These are phyloP conservation scores for Arthroderma sp. DNA, from an alignment of 2,329 filamentous ascomycete genomes.

Conservation along the genomic window DNA sequence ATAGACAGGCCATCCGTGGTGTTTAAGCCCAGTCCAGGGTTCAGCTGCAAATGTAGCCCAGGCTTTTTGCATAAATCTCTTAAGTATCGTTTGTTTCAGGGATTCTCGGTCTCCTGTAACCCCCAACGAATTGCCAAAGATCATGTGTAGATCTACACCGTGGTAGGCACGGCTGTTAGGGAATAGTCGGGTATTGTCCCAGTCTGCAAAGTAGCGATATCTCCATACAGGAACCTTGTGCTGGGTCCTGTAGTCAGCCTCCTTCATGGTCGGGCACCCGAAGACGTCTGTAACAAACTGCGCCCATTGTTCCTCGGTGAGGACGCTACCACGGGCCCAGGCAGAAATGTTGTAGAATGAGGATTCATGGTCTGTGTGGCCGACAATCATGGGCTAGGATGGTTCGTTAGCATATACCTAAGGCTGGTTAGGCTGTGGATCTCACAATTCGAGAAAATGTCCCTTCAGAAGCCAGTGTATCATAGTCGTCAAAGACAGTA, in stretches of 20 bases:
- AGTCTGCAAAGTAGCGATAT: conserved; percentile 41
- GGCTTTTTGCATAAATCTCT: conserved; percentile 20
- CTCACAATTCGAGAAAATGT: conserved; percentile 29
- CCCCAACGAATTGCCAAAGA: conserved; percentile 34
- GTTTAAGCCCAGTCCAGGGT: conserved; percentile 20
- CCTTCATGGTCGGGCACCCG: conserved; percentile 35
- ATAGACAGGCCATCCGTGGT: conserved; percentile 12
- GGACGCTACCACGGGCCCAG: conserved; percentile 29
- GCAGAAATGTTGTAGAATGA: conserved; percentile 39
- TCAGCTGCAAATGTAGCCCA: conserved; percentile 26
- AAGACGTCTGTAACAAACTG: conserved; percentile 37
- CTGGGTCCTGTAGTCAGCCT: conserved; percentile 26
- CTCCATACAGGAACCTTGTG: conserved; percentile 33
- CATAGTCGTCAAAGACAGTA: conserved; percentile 35
- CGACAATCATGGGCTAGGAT: conserved; percentile 27
- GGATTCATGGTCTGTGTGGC: conserved; percentile 34
- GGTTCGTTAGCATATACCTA: not conserved
- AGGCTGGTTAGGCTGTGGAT: not conserved
- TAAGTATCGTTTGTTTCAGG: conserved; percentile 23
- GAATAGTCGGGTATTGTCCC: conserved; percentile 38
- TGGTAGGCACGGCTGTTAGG: conserved; percentile 40
- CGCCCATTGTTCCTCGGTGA: conserved; percentile 29
- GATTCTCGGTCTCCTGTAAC: conserved; percentile 30
- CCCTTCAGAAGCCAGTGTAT: conserved; percentile 23
- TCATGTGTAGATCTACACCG: conserved; percentile 38